These are phyloP conservation scores for Alternaria angustiovoidea DNA, from an alignment of 2,329 filamentous ascomycete species.

Conservation along the genomic window DNA sequence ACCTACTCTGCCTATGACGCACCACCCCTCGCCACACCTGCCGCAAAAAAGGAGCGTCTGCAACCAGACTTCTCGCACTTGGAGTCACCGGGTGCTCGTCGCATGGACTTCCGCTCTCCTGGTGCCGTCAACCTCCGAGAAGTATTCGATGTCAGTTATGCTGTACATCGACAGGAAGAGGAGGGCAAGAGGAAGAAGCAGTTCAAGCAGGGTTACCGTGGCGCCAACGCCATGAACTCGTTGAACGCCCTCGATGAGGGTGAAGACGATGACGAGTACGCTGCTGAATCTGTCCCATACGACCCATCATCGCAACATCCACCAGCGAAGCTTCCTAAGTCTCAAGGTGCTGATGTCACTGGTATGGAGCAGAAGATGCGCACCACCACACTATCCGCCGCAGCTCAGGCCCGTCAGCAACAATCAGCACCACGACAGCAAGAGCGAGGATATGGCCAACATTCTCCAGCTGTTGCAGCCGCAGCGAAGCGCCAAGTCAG, in stretches of 20 bases:
- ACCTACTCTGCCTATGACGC: conserved; percentile 73
- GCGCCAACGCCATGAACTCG: conserved; percentile 69
- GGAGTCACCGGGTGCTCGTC: conserved; percentile 70
- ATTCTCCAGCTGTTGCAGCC: conserved; percentile 82
- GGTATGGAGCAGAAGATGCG: conserved; percentile 88
- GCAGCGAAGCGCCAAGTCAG: conserved; percentile 83
- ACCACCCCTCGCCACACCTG: conserved; percentile 74
- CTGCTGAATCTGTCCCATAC: conserved; percentile 67
- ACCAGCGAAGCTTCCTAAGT: conserved; percentile 73
- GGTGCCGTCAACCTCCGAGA: conserved; percentile 95
- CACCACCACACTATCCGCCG: conserved; percentile 77
- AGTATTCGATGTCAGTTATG: conserved; percentile 98
- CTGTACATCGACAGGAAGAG: conserved; percentile 95
- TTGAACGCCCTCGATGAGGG: conserved; percentile 72
- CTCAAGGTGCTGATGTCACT: conserved; percentile 68
- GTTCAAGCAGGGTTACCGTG: conserved; percentile 73
- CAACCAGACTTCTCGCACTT: conserved; percentile 62
- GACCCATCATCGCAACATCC: conserved; percentile 57
- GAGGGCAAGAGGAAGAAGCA: conserved; percentile 92
- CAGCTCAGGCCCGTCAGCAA: conserved; percentile 67
- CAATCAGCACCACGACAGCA: conserved; percentile 52
- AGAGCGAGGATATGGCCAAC: conserved; percentile 83
- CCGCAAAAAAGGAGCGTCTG: conserved; percentile 65
- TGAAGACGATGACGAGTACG: conserved; percentile 71
- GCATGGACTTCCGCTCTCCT: conserved; percentile 92